Conservation (phyloP, 306 rosid genomes). For the Ochetophila trinervis region DNA sequence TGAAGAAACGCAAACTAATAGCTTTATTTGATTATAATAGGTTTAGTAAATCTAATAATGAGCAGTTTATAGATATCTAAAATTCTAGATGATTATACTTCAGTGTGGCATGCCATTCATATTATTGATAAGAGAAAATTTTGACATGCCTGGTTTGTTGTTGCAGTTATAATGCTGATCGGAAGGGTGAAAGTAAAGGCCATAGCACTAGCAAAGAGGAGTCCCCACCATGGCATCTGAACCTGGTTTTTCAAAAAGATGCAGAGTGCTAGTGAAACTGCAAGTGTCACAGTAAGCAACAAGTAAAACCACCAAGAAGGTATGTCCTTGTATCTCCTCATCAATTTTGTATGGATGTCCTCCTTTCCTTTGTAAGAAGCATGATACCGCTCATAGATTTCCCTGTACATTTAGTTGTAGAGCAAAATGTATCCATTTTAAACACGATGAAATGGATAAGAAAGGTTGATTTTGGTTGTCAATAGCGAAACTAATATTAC, state of each 20-base stretch:
- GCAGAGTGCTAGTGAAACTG: conserved; percentile 61
- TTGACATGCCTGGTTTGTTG: conserved; percentile 73
- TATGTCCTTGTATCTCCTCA: conserved; percentile 74
- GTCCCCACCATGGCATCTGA: conserved; percentile 97
- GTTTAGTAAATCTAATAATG: background rate
- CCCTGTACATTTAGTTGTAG: conserved; percentile 50
- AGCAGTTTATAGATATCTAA: background rate
- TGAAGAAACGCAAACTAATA: background rate
- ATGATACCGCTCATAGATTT: conserved; percentile 58
- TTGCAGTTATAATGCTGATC: conserved; percentile 81
- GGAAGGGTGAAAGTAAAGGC: conserved; percentile 81
- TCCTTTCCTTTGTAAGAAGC: conserved; percentile 60
- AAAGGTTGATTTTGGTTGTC: conserved; percentile 4
- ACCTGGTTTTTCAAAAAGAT: conserved; percentile 61
- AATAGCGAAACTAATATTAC: too few species aligned
- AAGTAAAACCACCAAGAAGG: conserved; percentile 86
- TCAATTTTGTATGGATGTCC: conserved; percentile 75
- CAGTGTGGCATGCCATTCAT: background rate
- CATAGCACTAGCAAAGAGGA: conserved; percentile 56
- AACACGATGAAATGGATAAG: background rate
- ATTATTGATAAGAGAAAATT: background rate
- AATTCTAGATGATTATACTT: background rate
- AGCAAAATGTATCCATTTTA: background rate
- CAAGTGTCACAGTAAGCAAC: conserved; percentile 43
- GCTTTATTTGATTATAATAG: background rate